phyloP scores from a whole-genome alignment of 495 filamentous ascomycete genomes.

The Podospora australis region DNA sequence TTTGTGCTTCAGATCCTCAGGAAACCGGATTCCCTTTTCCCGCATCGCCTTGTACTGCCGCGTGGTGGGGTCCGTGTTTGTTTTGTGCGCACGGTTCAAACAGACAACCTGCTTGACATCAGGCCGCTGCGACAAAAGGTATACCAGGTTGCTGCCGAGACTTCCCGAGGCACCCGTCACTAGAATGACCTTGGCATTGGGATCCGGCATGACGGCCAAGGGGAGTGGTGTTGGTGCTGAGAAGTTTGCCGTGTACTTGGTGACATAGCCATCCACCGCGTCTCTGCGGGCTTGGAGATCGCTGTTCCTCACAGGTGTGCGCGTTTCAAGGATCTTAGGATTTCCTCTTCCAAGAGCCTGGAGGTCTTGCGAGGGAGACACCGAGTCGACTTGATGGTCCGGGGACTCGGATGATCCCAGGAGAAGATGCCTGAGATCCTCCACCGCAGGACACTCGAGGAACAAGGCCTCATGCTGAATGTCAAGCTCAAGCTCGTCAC shows the following conservation, averaged over 20 bases:
- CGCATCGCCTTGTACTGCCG: not conserved
- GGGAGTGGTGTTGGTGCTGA: not conserved
- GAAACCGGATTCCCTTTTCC: not conserved
- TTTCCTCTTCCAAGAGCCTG: not conserved
- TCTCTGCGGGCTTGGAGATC: not conserved
- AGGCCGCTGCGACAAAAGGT: constrained; percentile 25
- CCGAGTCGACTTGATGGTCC: too few relatives aligned
- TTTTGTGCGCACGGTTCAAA: constrained; percentile 35
- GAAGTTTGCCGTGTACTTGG: not conserved
- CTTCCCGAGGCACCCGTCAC: constrained; percentile 49
- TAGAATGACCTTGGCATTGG: constrained; percentile 26
- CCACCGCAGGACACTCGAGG: constrained; percentile 45
- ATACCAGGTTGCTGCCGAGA: constrained; percentile 43
- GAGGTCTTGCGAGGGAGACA: too few relatives aligned
- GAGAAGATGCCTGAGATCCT: constrained; percentile 27
- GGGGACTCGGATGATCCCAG: too few relatives aligned
- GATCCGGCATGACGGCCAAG: not conserved
- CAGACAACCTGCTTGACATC: constrained; percentile 37
- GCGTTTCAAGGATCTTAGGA: not conserved
- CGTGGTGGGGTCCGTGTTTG: not conserved
- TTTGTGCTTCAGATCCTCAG: constrained; percentile 21
- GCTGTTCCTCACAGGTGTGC: not conserved
- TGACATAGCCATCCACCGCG: not conserved
- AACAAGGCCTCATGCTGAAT: constrained; percentile 47
- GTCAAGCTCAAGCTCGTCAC: constrained; percentile 33